Percentiles rank a stretch among this genome's conserved stretches.
Conservation (phyloP, 495 filamentous ascomycete species). For the Tuber umbilicatum region DNA sequence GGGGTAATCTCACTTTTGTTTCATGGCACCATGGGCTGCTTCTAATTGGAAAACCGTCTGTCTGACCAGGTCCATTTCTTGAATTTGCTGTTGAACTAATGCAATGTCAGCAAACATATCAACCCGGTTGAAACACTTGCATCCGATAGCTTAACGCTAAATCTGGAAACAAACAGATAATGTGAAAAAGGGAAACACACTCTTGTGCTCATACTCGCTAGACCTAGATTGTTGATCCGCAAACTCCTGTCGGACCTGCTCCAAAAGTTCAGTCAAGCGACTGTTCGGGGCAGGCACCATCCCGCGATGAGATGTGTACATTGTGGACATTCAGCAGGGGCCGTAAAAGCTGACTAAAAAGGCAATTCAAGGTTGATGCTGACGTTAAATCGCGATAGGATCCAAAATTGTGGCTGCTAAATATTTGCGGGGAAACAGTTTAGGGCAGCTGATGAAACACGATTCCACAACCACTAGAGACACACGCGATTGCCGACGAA, state of each 20-base stretch:
- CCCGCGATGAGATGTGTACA: constrained; percentile 87
- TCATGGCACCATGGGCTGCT: constrained; percentile 75
- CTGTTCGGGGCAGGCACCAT: constrained; percentile 66
- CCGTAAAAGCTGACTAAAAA: constrained; percentile 11
- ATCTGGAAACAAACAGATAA: neutral
- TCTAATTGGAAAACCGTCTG: constrained; percentile 87
- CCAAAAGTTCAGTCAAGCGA: constrained; percentile 83
- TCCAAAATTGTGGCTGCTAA: constrained; percentile 11
- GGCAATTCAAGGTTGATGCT: constrained; percentile 9
- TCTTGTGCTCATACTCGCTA: constrained; percentile 79
- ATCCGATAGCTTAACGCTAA: constrained; percentile 5
- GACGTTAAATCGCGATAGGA: constrained; percentile 20
- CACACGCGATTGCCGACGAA: constrained; percentile 15
- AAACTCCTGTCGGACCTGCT: constrained; percentile 83
- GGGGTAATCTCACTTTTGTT: constrained; percentile 62
- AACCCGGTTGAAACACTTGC: constrained; percentile 12
- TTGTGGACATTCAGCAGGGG: constrained; percentile 51
- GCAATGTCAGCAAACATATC: constrained; percentile 25
- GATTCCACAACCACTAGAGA: constrained; percentile 25
- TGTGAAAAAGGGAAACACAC: constrained; percentile 55
- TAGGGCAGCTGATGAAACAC: constrained; percentile 18
- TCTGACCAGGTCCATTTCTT: constrained; percentile 87
- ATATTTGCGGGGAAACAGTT: constrained; percentile 18
- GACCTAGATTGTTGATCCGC: constrained; percentile 68
- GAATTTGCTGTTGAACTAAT: constrained; percentile 73